phyloP scores from a whole-genome alignment of 495 filamentous ascomycete genomes.

The Letharia columbiana region DNA sequence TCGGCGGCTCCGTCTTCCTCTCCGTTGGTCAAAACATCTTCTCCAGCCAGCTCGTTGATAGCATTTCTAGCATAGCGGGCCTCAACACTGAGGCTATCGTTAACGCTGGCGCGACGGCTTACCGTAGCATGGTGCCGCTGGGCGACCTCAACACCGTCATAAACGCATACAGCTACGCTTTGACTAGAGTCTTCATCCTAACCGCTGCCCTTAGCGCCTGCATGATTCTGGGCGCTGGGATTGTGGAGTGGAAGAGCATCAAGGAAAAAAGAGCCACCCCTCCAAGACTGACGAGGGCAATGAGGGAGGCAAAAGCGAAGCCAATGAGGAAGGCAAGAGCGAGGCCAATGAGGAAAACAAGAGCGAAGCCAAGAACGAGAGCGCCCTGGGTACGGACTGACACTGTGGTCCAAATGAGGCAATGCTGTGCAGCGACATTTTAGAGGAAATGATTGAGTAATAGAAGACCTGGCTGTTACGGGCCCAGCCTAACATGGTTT shows the following conservation, averaged over 20 bases:
- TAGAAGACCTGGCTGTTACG: no score
- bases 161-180: constrained; percentile 28
- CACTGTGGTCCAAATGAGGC: no score
- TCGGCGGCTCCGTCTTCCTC: constrained; percentile 36
- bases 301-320: no score
- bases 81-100: constrained; percentile 22
- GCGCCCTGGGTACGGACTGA: no score
- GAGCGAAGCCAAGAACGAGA: no score
- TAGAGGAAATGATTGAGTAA: no score
- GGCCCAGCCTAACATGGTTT: no score
- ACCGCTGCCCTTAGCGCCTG: constrained; percentile 11
- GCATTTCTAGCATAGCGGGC: constrained; percentile 23
- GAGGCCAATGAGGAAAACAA: no score
- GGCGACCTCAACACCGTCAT: constrained; percentile 25
- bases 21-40: constrained; percentile 33
- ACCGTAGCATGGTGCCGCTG: constrained; percentile 24
- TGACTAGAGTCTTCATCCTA: constrained; percentile 24
- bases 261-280: constrained; percentile 22
- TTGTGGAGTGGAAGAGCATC: constrained; percentile 37
- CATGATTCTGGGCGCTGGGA: constrained; percentile 24
- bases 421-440: no score
- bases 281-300: no score
- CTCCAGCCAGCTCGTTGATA: constrained; percentile 24
- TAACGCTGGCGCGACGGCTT: constrained; percentile 29
- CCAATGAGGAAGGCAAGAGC: no score